Evolutionary conservation across 2,329 filamentous ascomycete genomes (phyloP).

Genomic region (Monilinia laxa): DNA sequence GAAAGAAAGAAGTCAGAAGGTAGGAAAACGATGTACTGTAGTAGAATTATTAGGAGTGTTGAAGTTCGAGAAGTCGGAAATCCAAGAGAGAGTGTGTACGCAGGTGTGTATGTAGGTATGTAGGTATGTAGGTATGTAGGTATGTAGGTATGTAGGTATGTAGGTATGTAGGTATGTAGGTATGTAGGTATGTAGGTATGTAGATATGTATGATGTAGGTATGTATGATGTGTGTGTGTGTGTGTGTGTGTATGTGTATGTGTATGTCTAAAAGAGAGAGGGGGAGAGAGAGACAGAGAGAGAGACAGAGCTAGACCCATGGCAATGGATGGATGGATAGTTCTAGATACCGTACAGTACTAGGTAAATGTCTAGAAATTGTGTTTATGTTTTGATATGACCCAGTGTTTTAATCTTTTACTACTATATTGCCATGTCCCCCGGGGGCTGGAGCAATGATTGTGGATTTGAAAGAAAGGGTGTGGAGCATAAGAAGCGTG

Average conservation of each 20-base stretch:
- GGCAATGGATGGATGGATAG: not conserved
- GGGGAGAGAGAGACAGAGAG: too few species aligned
- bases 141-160: too few species aligned
- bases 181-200: too few species aligned
- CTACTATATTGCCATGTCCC: not conserved
- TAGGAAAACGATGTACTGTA: not conserved
- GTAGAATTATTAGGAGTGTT: not conserved
- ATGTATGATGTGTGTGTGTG: not conserved
- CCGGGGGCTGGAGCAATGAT: not conserved
- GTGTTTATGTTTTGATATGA: slow-evolving; percentile 15
- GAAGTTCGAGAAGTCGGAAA: not conserved
- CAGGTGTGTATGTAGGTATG: too few species aligned
- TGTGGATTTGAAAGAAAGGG: too few species aligned
- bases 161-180: too few species aligned
- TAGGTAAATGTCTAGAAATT: too few species aligned
- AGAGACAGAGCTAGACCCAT: not conserved
- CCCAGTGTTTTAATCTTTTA: not conserved
- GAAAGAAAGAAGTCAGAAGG: slow-evolving; percentile 20
- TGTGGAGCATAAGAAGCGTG: too few species aligned
- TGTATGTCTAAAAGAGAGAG: too few species aligned
- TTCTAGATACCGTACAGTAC: not conserved
- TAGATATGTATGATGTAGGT: too few species aligned
- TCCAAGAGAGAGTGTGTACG: not conserved
- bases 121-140: too few species aligned
- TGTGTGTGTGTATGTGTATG: not conserved